These are phyloP conservation scores for Pichia nanzhaoensis DNA, from an alignment of 805 yeast genomes.

Conservation along the genomic window DNA sequence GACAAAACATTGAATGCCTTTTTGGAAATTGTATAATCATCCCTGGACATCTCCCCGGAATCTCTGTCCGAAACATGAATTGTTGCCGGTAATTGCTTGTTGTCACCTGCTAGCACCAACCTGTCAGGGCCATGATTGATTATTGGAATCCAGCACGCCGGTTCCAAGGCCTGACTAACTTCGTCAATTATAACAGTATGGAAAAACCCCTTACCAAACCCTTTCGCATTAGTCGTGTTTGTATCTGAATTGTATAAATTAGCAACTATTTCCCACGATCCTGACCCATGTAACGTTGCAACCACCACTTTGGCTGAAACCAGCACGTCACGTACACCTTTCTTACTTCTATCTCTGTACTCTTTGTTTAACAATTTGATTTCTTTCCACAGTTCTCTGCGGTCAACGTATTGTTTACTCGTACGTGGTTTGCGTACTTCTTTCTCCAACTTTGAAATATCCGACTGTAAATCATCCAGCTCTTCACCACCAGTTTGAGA, in stretches of 20 bases:
- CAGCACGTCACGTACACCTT: slow-evolving; percentile 53
- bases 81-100: slow-evolving; percentile 88
- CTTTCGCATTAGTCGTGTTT: neutral
- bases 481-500: slow-evolving; percentile 53
- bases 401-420: slow-evolving; percentile 44
- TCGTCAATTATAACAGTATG: slow-evolving; percentile 88
- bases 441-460: slow-evolving; percentile 10
- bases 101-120: slow-evolving; percentile 86
- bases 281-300: slow-evolving; percentile 84
- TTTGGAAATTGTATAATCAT: slow-evolving; percentile 16
- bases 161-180: slow-evolving; percentile 89
- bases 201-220: slow-evolving; percentile 34
- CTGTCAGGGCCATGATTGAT: slow-evolving; percentile 55
- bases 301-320: slow-evolving; percentile 61
- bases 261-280: slow-evolving; percentile 59
- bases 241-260: slow-evolving; percentile 31
- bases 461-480: slow-evolving; percentile 39
- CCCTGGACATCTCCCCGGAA: slow-evolving; percentile 27
- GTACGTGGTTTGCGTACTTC: slow-evolving; percentile 46
- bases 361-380: slow-evolving; percentile 68
- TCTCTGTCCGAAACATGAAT: slow-evolving; percentile 38
- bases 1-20: slow-evolving; percentile 43
- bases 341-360: slow-evolving; percentile 56
- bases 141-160: slow-evolving; percentile 95
- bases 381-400: slow-evolving; percentile 61